Evolutionary conservation across 345 rosid genomes (phyloP).

Genomic region (Rubroshorea leprosula): DNA sequence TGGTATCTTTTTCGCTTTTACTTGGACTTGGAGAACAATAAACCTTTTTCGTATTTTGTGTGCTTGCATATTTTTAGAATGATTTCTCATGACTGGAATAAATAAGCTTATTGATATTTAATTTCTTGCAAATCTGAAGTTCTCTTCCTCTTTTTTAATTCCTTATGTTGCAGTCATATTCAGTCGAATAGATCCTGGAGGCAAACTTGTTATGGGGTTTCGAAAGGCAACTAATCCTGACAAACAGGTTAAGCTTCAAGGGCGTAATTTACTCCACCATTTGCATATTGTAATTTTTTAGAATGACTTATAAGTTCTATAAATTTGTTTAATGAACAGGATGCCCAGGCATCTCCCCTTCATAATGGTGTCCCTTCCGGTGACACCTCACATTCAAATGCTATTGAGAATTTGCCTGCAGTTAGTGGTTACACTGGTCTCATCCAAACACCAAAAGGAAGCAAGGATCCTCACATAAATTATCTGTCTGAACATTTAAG

Average conservation of each 20-base stretch:
- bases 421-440: constrained; percentile 38
- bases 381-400: constrained; percentile 52
- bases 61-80: too few relatives aligned
- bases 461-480: constrained; percentile 29
- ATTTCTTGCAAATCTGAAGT: background rate
- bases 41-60: too few relatives aligned
- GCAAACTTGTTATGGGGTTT: constrained; percentile 73
- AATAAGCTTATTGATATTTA: constrained; percentile 1
- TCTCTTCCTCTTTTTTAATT: constrained; percentile 1
- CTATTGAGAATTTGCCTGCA: constrained; percentile 32
- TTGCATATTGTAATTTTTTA: background rate
- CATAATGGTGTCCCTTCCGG: constrained; percentile 34
- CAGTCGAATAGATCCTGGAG: constrained; percentile 79
- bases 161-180: constrained; percentile 51
- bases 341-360: constrained; percentile 28
- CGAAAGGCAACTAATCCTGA: constrained; percentile 57
- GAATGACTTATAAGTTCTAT: constrained; percentile 6
- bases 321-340: constrained; percentile 33
- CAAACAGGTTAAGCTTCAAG: constrained; percentile 41
- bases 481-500: constrained; percentile 33
- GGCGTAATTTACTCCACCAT: background rate
- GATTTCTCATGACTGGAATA: too few relatives aligned
- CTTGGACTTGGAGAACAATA: background rate
- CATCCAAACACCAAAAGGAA: constrained; percentile 31
- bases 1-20: constrained; percentile 36